Evolutionary conservation across 2,329 filamentous ascomycete species (phyloP), one percentile per base, ranked within the genome.

Genomic region (Talaromyces marneffei): DNA sequence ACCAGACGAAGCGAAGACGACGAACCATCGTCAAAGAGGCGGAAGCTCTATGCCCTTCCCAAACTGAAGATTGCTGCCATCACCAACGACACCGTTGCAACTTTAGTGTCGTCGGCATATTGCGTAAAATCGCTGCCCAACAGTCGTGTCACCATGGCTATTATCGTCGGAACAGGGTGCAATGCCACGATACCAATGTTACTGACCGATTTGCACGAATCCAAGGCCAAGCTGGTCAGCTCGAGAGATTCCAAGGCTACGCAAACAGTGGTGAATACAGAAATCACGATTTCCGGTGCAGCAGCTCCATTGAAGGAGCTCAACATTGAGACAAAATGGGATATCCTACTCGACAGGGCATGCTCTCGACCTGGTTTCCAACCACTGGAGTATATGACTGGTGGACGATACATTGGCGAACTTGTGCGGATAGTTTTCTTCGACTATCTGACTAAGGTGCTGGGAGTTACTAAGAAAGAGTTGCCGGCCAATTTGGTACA

Each of bases 321-420:
- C 23, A 67, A 72, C 12, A 80, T 92, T 53, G 83, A 90, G 57
- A 92, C 84, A 9, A 77, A 76, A 37, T 93, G 90, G 90, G 90
- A 94, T 68, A 75, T 79, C 9, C 76, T 81, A 62, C 80, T 94
- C 5, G 89, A 92, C 66, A 74, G 75, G 4, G 82, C 85, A 50
- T 87, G 87, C 66, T 87, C 90, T 67, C 79, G 79, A 6, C 88
- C 90, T 0, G 89, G 90, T 0, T 92, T 93, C 67, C 90, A 93
- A 66, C 89, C 90, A 0, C 83, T 93, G 20, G 90, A 94, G 71
- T 93, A 92, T 74, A 91, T 93, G 87, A 92, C 89, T 0, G 85
- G 89, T 2, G 89, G 89, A 2, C 81, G 89, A 42, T 92, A 92
- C 70, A 80, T 92, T 3, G 89, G 89, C 56, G 89, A 92, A 73